Evolutionary conservation across 2,329 filamentous ascomycete species (phyloP), one percentile per base, ranked within the genome.

Genomic region (Monosporascus sp.): DNA sequence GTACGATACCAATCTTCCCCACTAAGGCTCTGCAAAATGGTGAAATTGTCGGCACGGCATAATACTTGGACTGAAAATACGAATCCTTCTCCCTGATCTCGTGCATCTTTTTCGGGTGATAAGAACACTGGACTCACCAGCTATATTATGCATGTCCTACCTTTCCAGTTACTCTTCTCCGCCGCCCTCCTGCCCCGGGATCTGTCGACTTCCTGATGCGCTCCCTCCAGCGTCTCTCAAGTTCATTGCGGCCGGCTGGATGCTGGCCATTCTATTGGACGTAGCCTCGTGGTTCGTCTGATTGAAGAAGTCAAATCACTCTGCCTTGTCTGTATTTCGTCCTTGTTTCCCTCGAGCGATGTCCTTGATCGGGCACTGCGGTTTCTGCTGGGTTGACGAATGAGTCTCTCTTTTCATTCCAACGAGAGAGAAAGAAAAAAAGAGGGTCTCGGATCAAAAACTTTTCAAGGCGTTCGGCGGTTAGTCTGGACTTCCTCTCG

Each of bases 1-100:
- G 60, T 63, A 65, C 52, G 61, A 64, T 58, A 60, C 52, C 58
- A 58, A 60, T 62, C 56, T 62, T 57, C 56, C 48, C 55, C 51
- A 56, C 63, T 57, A 54, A 60, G 58, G 54, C 49, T 60, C 54
- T 53, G 54, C 54, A 50, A 57, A 49, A 56, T 46, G 40, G 26
- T 22, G 22, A 41, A 28, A 17, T 45, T 43, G 11, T 20, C 14
- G 40, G 40, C 40, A 43, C 22, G 40, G 18, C 40, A 26, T 46
- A 24, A 26, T 28, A 31, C 22, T 31, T 31, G 43, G 43, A 46
- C 43, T 46, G 43, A 26, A 28, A 26, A n/a, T 28, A 22, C 43
- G n/a, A 46, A 15, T 28, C 38, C 38, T n/a, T 7, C 38, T 28
- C 43, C 6, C 43, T 17, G 43, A 46, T 17, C n/a, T 28, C 26